Evolutionary conservation across 23 red algal species (phyloP), one percentile per base, ranked within the genome.

Genomic region (Pyropia haitanensis): DNA sequence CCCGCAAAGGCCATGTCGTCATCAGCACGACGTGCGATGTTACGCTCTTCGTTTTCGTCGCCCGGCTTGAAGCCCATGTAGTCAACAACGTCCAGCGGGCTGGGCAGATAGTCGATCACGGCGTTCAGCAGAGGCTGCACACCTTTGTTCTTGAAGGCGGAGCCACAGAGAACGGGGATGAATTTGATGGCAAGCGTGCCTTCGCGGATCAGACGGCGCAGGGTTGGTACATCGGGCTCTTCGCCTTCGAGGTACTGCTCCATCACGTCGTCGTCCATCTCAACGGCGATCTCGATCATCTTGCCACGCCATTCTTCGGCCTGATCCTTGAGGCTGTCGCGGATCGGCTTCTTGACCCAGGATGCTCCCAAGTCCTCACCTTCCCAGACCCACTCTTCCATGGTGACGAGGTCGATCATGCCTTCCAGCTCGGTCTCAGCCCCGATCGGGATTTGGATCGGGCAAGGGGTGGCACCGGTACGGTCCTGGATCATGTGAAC

Each of bases 1-100:
- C 85, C 84, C 8, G 93, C 85, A 70, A 96, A 90, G 27, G 93
- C 79, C 57, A 79, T 85, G 12, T 70, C 67, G 56, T 96, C 93
- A n/a, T 73, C 72, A 18, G 75, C 74, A 46, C 72, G 55, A 2
- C 93, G 79, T 32, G 64, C 54, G 58, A 87, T 90, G 10, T 87
- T 78, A n/a, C n/a, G n/a, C 53, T 87, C 65, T n/a, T n/a, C n/a
- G n/a, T 73, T 56, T 3, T 58, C 56, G 8, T 44, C 67, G 70
- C 74, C 78, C 21, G 49, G 49, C 16, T 30, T 46, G 28, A 60
- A 27, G 20, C 78, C 78, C 1, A 20, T 54, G 17, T 75, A 59
- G 14, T 53, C 62, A 27, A 56, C 59, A 29, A 83, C 78, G 62
- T 83, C 78, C 29, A 44, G 14, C 21, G 78, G 78, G 61, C 68